These are phyloP conservation scores for Monascus purpureus DNA, from an alignment of 495 filamentous ascomycete genomes.

Conservation along the genomic window DNA sequence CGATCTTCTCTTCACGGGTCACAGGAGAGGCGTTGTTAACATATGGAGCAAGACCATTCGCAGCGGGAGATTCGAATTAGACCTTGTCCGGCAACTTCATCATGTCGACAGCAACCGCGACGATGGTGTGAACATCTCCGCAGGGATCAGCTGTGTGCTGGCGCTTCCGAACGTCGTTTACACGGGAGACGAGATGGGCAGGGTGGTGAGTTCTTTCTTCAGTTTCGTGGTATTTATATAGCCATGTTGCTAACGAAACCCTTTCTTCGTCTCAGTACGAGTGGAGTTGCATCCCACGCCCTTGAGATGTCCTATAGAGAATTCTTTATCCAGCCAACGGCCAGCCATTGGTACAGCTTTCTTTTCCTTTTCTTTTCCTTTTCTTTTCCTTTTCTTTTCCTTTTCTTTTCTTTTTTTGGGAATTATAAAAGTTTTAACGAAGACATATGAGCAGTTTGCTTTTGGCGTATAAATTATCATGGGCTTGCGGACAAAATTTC, in stretches of 20 bases:
- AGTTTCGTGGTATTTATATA: not conserved
- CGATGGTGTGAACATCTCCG: constrained; percentile 58
- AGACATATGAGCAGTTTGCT: no score
- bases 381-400: no score
- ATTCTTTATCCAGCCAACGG: not conserved
- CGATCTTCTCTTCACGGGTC: constrained; percentile 77
- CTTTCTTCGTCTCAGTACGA: constrained; percentile 53
- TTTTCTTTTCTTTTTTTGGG: no score
- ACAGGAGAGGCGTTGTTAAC: constrained; percentile 72
- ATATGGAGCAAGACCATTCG: constrained; percentile 43
- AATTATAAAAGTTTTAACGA: no score
- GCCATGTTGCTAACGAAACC: constrained; percentile 10
- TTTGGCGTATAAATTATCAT: no score
- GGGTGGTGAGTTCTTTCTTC: constrained; percentile 44
- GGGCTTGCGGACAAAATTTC: no score
- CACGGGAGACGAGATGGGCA: constrained; percentile 81
- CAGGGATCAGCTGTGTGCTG: constrained; percentile 76
- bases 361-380: no score
- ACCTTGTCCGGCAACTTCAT: constrained; percentile 63
- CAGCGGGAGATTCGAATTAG: constrained; percentile 41
- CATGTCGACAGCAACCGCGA: constrained; percentile 64
- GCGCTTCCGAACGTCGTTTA: constrained; percentile 77
- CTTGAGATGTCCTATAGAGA: constrained; percentile 7
- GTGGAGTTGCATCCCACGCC: constrained; percentile 71
- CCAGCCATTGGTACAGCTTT: no score